Percentiles rank a stretch among this genome's conserved stretches.
Conservation (phyloP, 441 rosid species). For the Syzygium syzygioides region DNA sequence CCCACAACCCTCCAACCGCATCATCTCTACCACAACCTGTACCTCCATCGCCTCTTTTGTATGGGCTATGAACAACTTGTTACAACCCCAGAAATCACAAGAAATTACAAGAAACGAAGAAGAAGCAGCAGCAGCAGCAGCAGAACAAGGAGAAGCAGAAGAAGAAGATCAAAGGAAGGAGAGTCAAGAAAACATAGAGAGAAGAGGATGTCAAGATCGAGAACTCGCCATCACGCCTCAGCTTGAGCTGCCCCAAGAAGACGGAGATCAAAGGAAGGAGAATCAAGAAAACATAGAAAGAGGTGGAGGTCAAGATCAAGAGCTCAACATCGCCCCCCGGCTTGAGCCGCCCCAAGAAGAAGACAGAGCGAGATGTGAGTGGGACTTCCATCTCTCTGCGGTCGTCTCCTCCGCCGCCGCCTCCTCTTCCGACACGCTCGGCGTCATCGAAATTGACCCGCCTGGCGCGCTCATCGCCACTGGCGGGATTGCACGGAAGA, state of each 20-base stretch:
- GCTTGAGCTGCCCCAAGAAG: background rate
- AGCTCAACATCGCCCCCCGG: background rate
- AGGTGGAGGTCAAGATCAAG: background rate
- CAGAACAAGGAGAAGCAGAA: background rate
- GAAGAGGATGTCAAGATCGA: background rate
- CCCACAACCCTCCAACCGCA: conserved; percentile 6
- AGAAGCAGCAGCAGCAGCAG: background rate
- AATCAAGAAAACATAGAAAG: background rate
- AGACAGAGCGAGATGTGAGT: conserved; percentile 38
- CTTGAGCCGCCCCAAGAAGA: background rate
- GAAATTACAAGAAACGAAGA: background rate
- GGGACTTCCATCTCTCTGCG: conserved; percentile 56
- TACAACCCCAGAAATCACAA: background rate
- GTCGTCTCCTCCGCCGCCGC: conserved; percentile 32
- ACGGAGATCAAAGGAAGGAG: conserved; percentile 7
- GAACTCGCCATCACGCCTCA: background rate
- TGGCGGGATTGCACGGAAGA: conserved; percentile 84
- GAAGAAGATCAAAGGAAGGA: conserved; percentile 9
- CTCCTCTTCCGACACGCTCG: conserved; percentile 51
- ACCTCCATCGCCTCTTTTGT: conserved; percentile 11
- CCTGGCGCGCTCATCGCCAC: conserved; percentile 52
- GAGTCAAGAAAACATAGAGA: background rate
- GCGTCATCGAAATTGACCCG: conserved; percentile 71
- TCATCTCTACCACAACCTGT: background rate
- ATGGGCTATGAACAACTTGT: conserved; percentile 38